Conservation (phyloP, 306 rosid genomes). For the Glycyrrhiza uralensis region DNA sequence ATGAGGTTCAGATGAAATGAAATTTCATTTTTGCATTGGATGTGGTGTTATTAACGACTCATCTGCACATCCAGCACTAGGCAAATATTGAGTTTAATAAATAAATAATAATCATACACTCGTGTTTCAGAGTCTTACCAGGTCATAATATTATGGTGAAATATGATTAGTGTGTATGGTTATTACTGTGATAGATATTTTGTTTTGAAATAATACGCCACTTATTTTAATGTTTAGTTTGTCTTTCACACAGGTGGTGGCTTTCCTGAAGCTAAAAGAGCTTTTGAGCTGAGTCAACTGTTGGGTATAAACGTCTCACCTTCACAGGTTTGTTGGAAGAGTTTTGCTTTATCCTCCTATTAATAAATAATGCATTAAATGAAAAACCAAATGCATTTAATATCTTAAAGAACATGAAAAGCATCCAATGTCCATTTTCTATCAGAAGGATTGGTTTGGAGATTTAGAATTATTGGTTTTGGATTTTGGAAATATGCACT, state of each 20-base stretch:
- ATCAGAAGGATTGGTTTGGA: not conserved
- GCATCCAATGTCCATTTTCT: not conserved
- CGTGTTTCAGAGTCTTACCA: too few relatives aligned
- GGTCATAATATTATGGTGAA: too few relatives aligned
- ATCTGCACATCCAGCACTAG: not conserved
- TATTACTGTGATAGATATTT: too few relatives aligned
- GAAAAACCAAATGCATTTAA: not conserved
- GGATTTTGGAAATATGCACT: not conserved
- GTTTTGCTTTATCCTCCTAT: not conserved
- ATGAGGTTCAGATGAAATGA: not conserved
- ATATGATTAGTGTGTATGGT: too few relatives aligned
- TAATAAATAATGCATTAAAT: not conserved
- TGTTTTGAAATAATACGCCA: not conserved
- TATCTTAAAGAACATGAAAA: not conserved
- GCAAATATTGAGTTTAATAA: too few relatives aligned
- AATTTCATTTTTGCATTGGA: not conserved
- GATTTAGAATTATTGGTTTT: not conserved
- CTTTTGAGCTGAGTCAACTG: slow-evolving; percentile 61
- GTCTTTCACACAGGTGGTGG: slow-evolving; percentile 68
- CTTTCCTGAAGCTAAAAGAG: slow-evolving; percentile 80
- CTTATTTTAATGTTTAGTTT: not conserved
- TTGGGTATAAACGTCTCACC: slow-evolving; percentile 63
- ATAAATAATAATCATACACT: too few relatives aligned
- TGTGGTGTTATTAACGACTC: not conserved
- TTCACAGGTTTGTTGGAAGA: slow-evolving; percentile 52